Evolutionary conservation across 1,284 basidiomycete genomes (phyloP).

Genomic region (Austroboletus olivaceoglutinosus): DNA sequence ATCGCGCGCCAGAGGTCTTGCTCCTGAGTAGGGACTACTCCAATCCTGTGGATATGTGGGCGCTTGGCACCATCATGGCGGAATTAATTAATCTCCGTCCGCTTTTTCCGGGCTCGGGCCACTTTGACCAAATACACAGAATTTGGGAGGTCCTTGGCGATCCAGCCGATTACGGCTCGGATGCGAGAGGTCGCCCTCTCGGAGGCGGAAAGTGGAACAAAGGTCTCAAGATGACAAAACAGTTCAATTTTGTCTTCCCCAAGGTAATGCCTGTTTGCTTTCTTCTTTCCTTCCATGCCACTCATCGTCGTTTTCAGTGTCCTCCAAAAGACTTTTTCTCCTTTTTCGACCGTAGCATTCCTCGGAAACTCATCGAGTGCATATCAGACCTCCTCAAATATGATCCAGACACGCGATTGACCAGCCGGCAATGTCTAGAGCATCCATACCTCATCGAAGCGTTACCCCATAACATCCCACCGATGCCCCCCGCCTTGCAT

Average conservation of each 20-base stretch:
- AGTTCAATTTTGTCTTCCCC: conserved; percentile 87
- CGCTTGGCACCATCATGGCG: conserved; percentile 95
- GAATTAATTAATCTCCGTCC: conserved; percentile 95
- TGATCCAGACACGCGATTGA: conserved; percentile 84
- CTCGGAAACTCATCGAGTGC: conserved; percentile 83
- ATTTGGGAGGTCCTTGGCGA: conserved; percentile 95
- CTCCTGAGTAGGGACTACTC: conserved; percentile 91
- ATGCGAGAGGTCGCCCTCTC: conserved; percentile 63
- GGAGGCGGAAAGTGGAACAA: conserved; percentile 90
- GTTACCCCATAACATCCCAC: conserved; percentile 65
- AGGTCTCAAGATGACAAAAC: conserved; percentile 84
- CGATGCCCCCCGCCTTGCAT: conserved; percentile 54
- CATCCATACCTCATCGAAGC: conserved; percentile 85
- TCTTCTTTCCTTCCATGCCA: not conserved
- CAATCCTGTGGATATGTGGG: conserved; percentile 99
- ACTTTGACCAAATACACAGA: conserved; percentile 89
- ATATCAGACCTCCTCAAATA: conserved; percentile 92
- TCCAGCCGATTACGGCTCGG: conserved; percentile 82
- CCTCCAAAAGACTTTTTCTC: conserved; percentile 74
- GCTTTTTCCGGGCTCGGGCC: conserved; percentile 95
- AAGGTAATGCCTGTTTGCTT: conserved; percentile 52
- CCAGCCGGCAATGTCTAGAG: conserved; percentile 81
- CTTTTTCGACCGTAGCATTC: conserved; percentile 79
- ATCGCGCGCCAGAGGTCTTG: conserved; percentile 96
- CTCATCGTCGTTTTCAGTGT: conserved; percentile 46